Evolutionary conservation across 345 rosid genomes (phyloP).

Genomic region (Hibiscus syriacus): DNA sequence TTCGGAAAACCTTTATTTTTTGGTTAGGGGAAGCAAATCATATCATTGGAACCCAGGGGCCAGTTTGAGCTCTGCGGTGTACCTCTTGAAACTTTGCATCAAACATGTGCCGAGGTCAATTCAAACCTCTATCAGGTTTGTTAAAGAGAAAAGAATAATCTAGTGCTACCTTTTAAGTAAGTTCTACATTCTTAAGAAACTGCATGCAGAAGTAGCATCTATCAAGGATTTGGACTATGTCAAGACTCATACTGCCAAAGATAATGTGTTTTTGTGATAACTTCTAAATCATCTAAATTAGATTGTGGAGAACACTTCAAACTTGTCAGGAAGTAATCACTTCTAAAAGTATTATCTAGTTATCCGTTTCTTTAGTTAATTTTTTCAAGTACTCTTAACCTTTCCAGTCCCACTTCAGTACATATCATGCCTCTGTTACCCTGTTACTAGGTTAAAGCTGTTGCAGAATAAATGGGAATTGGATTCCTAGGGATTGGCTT

Average conservation of each 20-base stretch:
- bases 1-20: neutral
- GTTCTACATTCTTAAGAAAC: neutral
- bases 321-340: neutral
- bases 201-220: neutral
- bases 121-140: constrained; percentile 94
- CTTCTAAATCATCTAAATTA: neutral
- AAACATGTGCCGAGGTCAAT: constrained; percentile 98
- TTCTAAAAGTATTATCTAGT: neutral
- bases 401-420: neutral
- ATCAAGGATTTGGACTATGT: neutral
- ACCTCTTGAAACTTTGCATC: constrained; percentile 98
- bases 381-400: neutral
- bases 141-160: neutral
- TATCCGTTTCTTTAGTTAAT: neutral
- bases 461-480: constrained; percentile 97
- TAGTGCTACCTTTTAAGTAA: neutral
- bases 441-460: constrained; percentile 80
- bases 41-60: constrained; percentile 99
- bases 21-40: constrained; percentile 90
- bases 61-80: constrained; percentile 30
- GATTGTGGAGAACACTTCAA: neutral
- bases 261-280: neutral
- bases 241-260: neutral
- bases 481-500: constrained; percentile 97
- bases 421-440: neutral